Percentiles rank a stretch among this genome's conserved stretches.
phyloP scores from a whole-genome alignment of 1,139 yeast species.

The Yamadazyma atmosphaerica region DNA sequence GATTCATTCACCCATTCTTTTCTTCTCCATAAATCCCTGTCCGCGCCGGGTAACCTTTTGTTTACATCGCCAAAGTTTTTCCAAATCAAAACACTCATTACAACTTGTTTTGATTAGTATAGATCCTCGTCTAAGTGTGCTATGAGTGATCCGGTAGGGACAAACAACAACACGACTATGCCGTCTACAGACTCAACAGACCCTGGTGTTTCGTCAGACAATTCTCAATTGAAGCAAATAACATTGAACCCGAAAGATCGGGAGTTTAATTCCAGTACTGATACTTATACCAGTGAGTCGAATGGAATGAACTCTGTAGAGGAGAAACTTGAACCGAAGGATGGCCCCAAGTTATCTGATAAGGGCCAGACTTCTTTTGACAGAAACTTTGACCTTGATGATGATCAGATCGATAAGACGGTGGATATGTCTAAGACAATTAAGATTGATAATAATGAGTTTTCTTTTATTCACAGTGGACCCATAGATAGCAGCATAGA shows the following conservation, averaged over 20 bases:
- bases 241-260: too few relatives aligned
- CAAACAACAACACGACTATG: too few relatives aligned
- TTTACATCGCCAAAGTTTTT: not conserved
- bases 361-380: constrained; percentile 20
- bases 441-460: constrained; percentile 25
- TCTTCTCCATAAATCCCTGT: too few relatives aligned
- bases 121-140: too few relatives aligned
- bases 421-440: constrained; percentile 9
- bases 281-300: constrained; percentile 41
- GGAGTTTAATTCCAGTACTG: constrained; percentile 43
- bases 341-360: not conserved
- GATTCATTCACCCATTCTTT: too few relatives aligned
- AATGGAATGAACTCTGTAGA: constrained; percentile 10
- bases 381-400: constrained; percentile 29
- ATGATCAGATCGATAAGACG: constrained; percentile 18
- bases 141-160: too few relatives aligned
- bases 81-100: not conserved
- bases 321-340: too few relatives aligned
- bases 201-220: too few relatives aligned
- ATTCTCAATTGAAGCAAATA: too few relatives aligned
- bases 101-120: too few relatives aligned
- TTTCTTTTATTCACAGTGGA: constrained; percentile 20
- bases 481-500: not conserved
- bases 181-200: too few relatives aligned
- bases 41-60: not conserved